These are phyloP conservation scores for Plasmodium blacklocki DNA, from an alignment of 169 alveolate genomes.

Conservation along the genomic window DNA sequence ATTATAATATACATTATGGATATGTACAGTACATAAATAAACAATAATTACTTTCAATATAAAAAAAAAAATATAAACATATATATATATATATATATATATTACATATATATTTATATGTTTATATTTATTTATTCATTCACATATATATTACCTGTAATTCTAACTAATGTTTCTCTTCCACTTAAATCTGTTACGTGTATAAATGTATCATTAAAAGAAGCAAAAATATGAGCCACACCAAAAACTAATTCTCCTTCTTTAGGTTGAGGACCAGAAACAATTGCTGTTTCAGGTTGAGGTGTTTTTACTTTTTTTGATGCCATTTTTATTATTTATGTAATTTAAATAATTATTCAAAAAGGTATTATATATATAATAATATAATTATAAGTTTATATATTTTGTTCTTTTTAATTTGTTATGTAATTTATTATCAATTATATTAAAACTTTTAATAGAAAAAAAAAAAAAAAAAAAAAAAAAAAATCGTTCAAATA, in stretches of 20 bases:
- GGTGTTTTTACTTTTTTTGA: constrained; percentile 69
- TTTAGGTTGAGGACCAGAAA: constrained; percentile 89
- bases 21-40: not conserved
- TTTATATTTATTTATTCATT: constrained; percentile 4
- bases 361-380: not conserved
- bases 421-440: not conserved
- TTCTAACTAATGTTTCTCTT: constrained; percentile 98
- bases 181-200: constrained; percentile 99
- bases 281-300: constrained; percentile 77
- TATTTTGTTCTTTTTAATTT: constrained; percentile 6
- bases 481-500: too few species aligned
- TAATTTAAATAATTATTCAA: constrained; percentile 15
- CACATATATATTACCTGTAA: constrained; percentile 89
- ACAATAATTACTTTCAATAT: not conserved
- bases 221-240: constrained; percentile 99
- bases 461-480: not conserved
- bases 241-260: constrained; percentile 97
- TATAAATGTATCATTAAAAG: constrained; percentile 99
- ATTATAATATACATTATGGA: not conserved
- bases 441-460: not conserved
- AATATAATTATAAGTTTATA: not conserved
- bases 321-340: constrained; percentile 61
- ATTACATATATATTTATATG: not conserved
- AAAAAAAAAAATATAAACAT: constrained; percentile 13
- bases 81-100: not conserved